phyloP scores from a whole-genome alignment of 345 rosid species.

The Eucalyptus paniculata region DNA sequence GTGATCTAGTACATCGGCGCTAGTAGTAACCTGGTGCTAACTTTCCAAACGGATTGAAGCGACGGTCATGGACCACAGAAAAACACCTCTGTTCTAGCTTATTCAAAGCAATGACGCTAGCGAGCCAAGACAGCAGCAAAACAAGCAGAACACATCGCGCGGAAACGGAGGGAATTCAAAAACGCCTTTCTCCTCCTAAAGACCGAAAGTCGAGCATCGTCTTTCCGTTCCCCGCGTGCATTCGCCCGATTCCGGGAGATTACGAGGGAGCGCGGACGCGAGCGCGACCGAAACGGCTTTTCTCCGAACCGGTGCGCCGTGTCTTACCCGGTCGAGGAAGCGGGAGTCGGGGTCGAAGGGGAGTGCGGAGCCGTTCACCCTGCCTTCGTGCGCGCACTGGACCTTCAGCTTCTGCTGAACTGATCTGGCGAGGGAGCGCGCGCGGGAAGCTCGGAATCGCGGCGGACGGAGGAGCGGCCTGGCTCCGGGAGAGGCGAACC shows the following conservation, averaged over 20 bases:
- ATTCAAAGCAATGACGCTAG: not conserved
- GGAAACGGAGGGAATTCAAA: too few species aligned
- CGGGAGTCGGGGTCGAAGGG: slow-evolving; percentile 54
- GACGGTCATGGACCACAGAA: not conserved
- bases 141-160: not conserved
- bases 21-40: not conserved
- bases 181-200: not conserved
- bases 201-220: not conserved
- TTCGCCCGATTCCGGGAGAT: not conserved
- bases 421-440: slow-evolving; percentile 5
- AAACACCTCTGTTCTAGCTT: not conserved
- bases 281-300: not conserved
- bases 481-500: not conserved
- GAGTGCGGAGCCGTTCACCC: slow-evolving; percentile 34
- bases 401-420: slow-evolving; percentile 17
- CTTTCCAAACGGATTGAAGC: not conserved
- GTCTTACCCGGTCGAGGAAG: slow-evolving; percentile 65
- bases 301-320: not conserved
- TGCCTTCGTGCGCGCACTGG: slow-evolving; percentile 41
- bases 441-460: not conserved
- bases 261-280: not conserved
- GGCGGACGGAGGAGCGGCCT: not conserved
- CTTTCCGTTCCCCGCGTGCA: not conserved
- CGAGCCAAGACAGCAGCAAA: not conserved
- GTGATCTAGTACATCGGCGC: not conserved